Base-by-base conservation (phyloP, 768 basidiomycete genomes). In the Boletus edulis region DNA sequence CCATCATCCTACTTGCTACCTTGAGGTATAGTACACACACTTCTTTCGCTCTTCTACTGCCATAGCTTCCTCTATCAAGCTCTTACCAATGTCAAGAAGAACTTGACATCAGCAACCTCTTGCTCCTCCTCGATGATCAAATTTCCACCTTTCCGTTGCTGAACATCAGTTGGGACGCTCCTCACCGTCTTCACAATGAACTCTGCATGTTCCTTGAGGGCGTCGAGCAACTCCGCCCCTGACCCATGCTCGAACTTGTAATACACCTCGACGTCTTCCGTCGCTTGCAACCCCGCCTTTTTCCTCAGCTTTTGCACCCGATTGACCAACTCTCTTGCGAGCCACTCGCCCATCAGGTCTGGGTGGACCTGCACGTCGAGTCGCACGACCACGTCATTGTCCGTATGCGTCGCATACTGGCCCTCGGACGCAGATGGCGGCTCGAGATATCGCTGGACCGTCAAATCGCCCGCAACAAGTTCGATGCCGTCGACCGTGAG, bases 251-350 rank as follows among this genome's bases (percentile, higher is more conserved):
- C 85, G 68, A 96, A 90, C 54, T 73, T 73, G 75, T 94, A 94
- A 73, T 86, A 95, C 39, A 97, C 82, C 50, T 91, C 81, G 29
- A 98, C 85, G 67, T 97, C 92, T 67, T 99, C 97, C 8, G 94
- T 94, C 18, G 96, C 88, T 72, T 94, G 93, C 59, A 98, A 77
- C 14, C 94, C 94, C 1, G 94, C 94, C 72, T 94, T 93, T 77
- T 99, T 99, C 62, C 97, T 81, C 56, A 98, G 76, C 69, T 91
- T 93, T 76, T 99, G 97, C 41, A 98, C 87, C 51, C 95, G 87
- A 61, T 94, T 96, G 59, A 89, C 88, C 60, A 98, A 72, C 71
- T 96, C 92, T 43, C 97, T 83, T 44, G 91, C 87, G 24, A 94
- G 78, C 78, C 92, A 94, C 76, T 98, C 91, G 48, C 84, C 78